Percentiles rank a stretch among this genome's conserved stretches.
phyloP scores from a whole-genome alignment of 495 filamentous ascomycete species.

The Aspergillus campestris region DNA sequence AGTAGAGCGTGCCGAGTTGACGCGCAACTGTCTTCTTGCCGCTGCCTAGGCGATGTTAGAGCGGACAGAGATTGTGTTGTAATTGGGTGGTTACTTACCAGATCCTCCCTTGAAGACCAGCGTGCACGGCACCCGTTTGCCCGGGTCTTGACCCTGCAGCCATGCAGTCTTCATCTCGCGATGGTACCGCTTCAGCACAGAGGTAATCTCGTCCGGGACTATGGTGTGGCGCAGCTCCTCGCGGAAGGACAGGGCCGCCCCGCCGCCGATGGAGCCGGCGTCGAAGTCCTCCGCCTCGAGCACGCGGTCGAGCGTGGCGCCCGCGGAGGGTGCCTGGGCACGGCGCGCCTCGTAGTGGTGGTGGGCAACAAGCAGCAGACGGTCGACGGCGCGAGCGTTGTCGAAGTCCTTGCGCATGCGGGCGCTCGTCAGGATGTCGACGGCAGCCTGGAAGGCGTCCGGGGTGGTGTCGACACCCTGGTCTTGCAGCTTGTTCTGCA shows the following conservation, averaged over 20 bases:
- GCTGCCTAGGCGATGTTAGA: conserved; percentile 20
- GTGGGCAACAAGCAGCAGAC: conserved; percentile 8
- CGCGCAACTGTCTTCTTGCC: conserved; percentile 41
- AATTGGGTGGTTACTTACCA: conserved; percentile 3
- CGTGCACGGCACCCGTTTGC: conserved; percentile 1
- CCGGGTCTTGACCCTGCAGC: conserved; percentile 7
- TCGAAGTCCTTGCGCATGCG: conserved; percentile 14
- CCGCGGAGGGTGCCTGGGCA: background rate
- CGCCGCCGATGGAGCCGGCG: conserved; percentile 1
- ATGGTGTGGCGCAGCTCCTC: conserved; percentile 9
- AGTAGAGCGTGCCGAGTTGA: conserved; percentile 17
- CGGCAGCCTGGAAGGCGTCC: conserved; percentile 10
- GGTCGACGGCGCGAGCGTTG: conserved; percentile 12
- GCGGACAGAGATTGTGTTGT: background rate
- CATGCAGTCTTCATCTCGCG: conserved; percentile 9
- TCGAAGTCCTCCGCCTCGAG: conserved; percentile 13
- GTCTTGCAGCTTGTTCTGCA: conserved; percentile 9
- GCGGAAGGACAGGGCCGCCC: conserved; percentile 5
- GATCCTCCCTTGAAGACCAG: conserved; percentile 15
- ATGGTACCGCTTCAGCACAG: conserved; percentile 10
- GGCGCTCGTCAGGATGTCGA: conserved; percentile 11
- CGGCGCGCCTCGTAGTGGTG: conserved; percentile 9
- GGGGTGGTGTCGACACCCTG: conserved; percentile 10
- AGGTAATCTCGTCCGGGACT: conserved; percentile 12
- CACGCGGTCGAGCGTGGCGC: conserved; percentile 1